phyloP scores from a whole-genome alignment of 2,329 filamentous ascomycete species.

The Hortaea sp. region DNA sequence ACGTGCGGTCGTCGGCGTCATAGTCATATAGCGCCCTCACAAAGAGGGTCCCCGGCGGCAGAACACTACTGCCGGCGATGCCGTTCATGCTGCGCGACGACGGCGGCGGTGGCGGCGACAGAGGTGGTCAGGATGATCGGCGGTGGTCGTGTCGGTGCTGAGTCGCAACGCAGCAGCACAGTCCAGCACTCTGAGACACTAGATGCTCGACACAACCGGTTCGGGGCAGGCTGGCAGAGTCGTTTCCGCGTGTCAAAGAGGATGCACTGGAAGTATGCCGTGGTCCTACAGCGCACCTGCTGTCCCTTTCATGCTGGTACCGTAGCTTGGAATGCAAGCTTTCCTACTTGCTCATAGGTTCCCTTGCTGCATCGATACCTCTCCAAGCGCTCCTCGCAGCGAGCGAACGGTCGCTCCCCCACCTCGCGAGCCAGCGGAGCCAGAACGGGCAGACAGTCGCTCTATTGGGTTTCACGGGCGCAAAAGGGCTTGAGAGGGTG shows the following conservation, averaged over 20 bases:
- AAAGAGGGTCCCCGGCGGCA: constrained; percentile 57
- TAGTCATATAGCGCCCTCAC: constrained; percentile 97
- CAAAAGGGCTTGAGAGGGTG: neutral
- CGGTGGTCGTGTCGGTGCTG: neutral
- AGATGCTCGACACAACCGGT: too few species aligned
- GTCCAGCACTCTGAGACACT: neutral
- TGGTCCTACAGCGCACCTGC: neutral
- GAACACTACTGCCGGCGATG: constrained; percentile 36
- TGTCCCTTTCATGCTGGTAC: neutral
- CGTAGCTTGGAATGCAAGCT: neutral
- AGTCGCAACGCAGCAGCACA: neutral
- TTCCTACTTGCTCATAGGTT: neutral
- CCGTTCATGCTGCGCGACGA: constrained; percentile 35
- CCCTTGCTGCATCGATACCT: neutral
- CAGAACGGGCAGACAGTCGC: neutral
- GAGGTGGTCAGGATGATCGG: neutral
- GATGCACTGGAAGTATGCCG: neutral
- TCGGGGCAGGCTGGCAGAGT: neutral
- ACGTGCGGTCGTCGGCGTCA: constrained; percentile 92
- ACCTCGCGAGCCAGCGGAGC: neutral
- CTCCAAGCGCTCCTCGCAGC: neutral
- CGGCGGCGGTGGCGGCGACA: too few species aligned
- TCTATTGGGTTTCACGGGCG: too few species aligned
- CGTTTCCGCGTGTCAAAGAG: neutral
- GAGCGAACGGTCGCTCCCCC: too few species aligned